Evolutionary conservation across 139 green algal species (phyloP).

Genomic region (Micractinium conductrix): DNA sequence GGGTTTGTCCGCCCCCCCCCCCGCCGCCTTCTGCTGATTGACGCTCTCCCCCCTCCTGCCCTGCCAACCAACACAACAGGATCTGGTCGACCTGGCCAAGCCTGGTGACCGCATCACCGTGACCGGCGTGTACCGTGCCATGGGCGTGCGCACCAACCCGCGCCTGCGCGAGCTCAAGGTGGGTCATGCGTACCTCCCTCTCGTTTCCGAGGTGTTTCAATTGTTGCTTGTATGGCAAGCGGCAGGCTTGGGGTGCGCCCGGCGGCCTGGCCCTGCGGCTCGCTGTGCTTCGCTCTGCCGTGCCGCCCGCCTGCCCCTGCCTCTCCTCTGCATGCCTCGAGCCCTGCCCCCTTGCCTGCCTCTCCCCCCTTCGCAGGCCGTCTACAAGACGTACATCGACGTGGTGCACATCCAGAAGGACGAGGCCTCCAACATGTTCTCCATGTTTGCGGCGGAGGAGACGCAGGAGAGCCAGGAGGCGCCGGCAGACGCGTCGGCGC

Average conservation of each 20-base stretch:
- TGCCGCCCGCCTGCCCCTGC: too few species aligned
- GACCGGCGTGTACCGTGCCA: conserved; percentile 85
- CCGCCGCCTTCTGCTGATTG: not conserved
- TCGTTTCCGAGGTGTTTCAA: too few species aligned
- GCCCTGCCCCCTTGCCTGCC: not conserved
- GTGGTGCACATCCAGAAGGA: conserved; percentile 89
- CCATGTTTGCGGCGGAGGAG: conserved; percentile 28
- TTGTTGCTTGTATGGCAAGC: too few species aligned
- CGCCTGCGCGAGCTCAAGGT: conserved; percentile 75
- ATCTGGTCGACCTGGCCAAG: conserved; percentile 86
- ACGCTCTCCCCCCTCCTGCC: not conserved
- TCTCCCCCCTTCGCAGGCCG: not conserved
- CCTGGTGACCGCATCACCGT: conserved; percentile 84
- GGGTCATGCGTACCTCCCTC: too few species aligned
- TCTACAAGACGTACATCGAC: conserved; percentile 89
- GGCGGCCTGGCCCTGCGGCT: too few species aligned
- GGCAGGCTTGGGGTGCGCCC: too few species aligned
- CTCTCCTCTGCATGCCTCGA: not conserved
- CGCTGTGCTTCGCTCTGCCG: too few species aligned
- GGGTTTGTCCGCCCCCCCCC: too few species aligned
- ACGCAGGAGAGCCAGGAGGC: conserved; percentile 14
- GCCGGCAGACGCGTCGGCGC: not conserved
- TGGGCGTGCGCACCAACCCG: conserved; percentile 84
- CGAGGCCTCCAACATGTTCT: conserved; percentile 66
- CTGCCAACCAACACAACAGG: conserved; percentile 60